phyloP scores from a whole-genome alignment of 768 basidiomycete species.

The Boletus tomentosulus region DNA sequence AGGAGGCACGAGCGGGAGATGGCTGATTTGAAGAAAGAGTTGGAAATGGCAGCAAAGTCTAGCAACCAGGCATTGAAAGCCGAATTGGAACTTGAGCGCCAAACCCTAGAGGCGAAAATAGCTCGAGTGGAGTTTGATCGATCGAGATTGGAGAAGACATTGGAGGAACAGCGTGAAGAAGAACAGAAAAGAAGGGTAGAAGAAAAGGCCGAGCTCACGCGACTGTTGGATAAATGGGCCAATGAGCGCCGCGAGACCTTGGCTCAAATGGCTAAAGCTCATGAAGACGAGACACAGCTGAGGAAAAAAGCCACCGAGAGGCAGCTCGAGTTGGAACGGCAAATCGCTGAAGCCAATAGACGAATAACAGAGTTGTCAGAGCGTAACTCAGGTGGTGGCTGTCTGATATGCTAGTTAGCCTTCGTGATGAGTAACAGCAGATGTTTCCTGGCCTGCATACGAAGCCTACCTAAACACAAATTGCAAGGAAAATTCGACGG shows the following conservation, averaged over 20 bases:
- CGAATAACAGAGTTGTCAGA: background rate
- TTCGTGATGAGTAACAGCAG: background rate
- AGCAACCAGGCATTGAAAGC: background rate
- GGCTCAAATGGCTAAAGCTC: background rate
- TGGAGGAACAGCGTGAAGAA: background rate
- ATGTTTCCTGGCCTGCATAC: background rate
- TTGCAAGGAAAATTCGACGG: too few relatives aligned
- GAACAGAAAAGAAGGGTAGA: background rate
- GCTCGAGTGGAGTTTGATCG: background rate
- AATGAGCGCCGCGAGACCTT: background rate
- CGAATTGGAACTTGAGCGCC: constrained; percentile 2
- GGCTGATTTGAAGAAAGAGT: constrained; percentile 36
- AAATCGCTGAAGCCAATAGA: background rate
- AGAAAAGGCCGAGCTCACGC: background rate
- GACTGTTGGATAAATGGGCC: background rate
- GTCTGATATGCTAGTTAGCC: background rate
- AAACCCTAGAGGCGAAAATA: constrained; percentile 1
- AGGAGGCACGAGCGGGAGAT: constrained; percentile 33
- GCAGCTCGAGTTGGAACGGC: background rate
- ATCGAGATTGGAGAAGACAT: background rate
- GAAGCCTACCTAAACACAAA: too few relatives aligned
- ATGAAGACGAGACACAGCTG: background rate
- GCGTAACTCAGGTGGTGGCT: background rate
- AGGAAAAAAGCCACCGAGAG: background rate
- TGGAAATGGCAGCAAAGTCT: constrained; percentile 35